Conservation (phyloP, 73 alveolate genomes). For the Paramecium sexaurelia region DNA sequence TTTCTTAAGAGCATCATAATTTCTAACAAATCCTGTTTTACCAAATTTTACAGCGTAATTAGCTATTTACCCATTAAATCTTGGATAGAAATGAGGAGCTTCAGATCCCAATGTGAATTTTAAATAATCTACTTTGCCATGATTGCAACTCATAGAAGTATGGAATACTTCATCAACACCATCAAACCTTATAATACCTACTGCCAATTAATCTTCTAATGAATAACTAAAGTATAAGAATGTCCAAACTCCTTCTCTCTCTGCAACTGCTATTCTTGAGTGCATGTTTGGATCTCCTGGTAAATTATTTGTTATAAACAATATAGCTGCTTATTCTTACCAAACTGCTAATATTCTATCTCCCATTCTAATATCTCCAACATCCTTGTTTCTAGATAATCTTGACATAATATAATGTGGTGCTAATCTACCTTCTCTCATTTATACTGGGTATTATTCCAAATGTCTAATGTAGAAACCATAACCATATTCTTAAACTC, state of each 20-base stretch:
- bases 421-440: slow-evolving; percentile 12
- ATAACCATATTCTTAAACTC: slow-evolving; percentile 40
- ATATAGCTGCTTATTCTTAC: slow-evolving; percentile 10
- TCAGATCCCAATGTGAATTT: not conserved
- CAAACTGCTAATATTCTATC: slow-evolving; percentile 10
- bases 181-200: not conserved
- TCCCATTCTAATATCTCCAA: slow-evolving; percentile 32
- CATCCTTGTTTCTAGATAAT: not conserved
- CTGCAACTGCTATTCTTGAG: not conserved
- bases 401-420: slow-evolving; percentile 27
- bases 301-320: slow-evolving; percentile 3
- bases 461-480: slow-evolving; percentile 30
- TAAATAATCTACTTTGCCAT: not conserved
- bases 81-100: not conserved
- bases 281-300: slow-evolving; percentile 35
- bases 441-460: slow-evolving; percentile 18
- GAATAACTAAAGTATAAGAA: slow-evolving; percentile 55
- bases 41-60: slow-evolving; percentile 40
- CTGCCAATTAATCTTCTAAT: not conserved
- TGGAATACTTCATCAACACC: slow-evolving; percentile 4
- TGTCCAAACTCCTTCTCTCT: slow-evolving; percentile 58
- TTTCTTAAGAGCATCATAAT: not conserved
- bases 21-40: not conserved
- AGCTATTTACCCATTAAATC: slow-evolving; percentile 47
- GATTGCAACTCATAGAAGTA: not conserved